Evolutionary conservation across 176 grass and related monocot genomes (phyloP), one percentile per base, ranked within the genome.

Genomic region (Leersia perrieri): DNA sequence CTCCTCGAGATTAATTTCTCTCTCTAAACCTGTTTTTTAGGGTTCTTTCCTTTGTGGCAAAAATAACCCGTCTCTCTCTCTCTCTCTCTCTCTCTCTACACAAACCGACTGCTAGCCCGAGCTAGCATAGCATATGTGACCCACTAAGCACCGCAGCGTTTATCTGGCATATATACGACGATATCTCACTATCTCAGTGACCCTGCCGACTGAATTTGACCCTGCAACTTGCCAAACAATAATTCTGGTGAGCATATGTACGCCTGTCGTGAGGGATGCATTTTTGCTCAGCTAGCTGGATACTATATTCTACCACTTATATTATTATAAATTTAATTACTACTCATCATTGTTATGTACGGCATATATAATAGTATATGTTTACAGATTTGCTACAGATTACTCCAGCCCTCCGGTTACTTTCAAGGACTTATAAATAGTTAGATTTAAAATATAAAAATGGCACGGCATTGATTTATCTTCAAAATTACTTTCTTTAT

Each of bases 11-110:
- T 53, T 53, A 53, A 53, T 85, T 89, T 89, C 68, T 90, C 84
- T 89, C 86, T 83, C 87, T 88, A 44, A 64, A 70, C 77, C 72
- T 81, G 68, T 75, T 88, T 75, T 88, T 62, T 63, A 83, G 76
- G 20, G 40, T 75, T 80, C 83, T 64, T 73, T 68, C 40, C 40
- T 63, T 86, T 84, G 61, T 82, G 77, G 49, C 77, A 60, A 61
- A 73, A 44, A 29, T 39, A 42, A 51, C 61, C 72, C 47, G 26
- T 79, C 63, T 79, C 34, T 92, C 74, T 83, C 63, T 49, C 42
- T 90, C 70, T 75, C 33, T 80, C 40, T 61, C 20, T 71, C 82
- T 49, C 73, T 70, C 78, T 75, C 81, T 64, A 14, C 25, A 23
- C 30, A 28, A 73, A 83, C 44, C 72, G 68, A 79, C 67, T 51